Conservation (phyloP, 257 asterid species). For the Ballota nigra region DNA sequence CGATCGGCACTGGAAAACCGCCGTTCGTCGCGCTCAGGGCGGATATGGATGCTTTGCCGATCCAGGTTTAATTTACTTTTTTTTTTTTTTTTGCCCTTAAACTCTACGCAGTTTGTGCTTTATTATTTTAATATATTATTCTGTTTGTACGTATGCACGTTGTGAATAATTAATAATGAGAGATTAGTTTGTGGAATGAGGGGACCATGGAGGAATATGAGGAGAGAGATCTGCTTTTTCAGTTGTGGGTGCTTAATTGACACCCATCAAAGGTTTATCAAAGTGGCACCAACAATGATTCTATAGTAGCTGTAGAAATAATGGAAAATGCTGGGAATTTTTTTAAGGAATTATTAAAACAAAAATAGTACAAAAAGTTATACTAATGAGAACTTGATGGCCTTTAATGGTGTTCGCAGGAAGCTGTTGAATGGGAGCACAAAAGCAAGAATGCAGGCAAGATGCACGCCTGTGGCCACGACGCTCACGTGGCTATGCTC, state of each 20-base stretch:
- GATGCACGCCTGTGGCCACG: constrained; percentile 88
- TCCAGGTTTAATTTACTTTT: constrained; percentile 51
- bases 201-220: constrained; percentile 30
- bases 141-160: constrained; percentile 19
- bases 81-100: neutral
- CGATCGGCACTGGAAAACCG: constrained; percentile 69
- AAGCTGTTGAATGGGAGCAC: constrained; percentile 76
- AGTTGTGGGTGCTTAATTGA: constrained; percentile 15
- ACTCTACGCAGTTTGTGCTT: neutral
- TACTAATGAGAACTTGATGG: neutral
- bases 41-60: constrained; percentile 96
- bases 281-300: constrained; percentile 1
- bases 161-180: neutral
- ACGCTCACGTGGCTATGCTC: constrained; percentile 77
- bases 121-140: neutral
- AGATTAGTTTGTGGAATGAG: neutral
- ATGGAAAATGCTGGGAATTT: neutral
- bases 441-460: constrained; percentile 61
- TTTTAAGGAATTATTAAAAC: neutral
- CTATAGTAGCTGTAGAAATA: neutral
- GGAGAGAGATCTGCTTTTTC: neutral
- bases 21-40: constrained; percentile 91
- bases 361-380: neutral
- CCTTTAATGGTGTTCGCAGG: constrained; percentile 33
- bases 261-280: neutral